Evolutionary conservation across 2,329 filamentous ascomycete species (phyloP).

Genomic region (Canariomyces notabilis): DNA sequence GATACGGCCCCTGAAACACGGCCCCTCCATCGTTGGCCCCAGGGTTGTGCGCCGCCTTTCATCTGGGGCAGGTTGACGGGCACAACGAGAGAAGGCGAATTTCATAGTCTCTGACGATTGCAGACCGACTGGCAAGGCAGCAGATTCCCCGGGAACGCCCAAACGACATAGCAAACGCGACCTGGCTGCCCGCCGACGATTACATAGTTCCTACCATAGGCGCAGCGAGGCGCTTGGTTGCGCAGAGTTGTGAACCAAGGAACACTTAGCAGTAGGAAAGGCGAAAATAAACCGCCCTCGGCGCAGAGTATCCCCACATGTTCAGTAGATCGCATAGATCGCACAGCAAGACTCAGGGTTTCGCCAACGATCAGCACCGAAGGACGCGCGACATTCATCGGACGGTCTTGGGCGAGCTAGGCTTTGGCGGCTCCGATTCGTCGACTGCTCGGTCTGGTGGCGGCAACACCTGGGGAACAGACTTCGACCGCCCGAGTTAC

Average conservation of each 20-base stretch:
- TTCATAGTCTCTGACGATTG: constrained; percentile 17
- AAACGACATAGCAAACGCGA: constrained; percentile 11
- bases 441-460: constrained; percentile 22
- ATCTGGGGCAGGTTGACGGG: constrained; percentile 11
- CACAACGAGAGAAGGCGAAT: constrained; percentile 9
- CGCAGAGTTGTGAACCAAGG: constrained; percentile 3
- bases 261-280: background rate
- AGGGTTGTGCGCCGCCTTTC: constrained; percentile 21
- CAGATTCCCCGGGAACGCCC: constrained; percentile 21
- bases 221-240: constrained; percentile 8
- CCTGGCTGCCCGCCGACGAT: constrained; percentile 3
- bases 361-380: constrained; percentile 35
- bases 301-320: constrained; percentile 34
- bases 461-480: constrained; percentile 27
- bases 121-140: constrained; percentile 19
- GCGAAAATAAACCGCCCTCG: constrained; percentile 4
- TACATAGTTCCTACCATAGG: constrained; percentile 9
- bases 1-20: constrained; percentile 34
- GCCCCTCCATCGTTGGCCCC: constrained; percentile 19
- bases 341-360: constrained; percentile 34
- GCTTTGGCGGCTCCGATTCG: constrained; percentile 29
- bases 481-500: constrained; percentile 25
- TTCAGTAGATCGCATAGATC: constrained; percentile 44
- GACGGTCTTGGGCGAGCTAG: constrained; percentile 35
- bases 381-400: constrained; percentile 32